Conservation (phyloP, 2,329 filamentous ascomycete species). For the Stagonosporopsis chrysanthemi region DNA sequence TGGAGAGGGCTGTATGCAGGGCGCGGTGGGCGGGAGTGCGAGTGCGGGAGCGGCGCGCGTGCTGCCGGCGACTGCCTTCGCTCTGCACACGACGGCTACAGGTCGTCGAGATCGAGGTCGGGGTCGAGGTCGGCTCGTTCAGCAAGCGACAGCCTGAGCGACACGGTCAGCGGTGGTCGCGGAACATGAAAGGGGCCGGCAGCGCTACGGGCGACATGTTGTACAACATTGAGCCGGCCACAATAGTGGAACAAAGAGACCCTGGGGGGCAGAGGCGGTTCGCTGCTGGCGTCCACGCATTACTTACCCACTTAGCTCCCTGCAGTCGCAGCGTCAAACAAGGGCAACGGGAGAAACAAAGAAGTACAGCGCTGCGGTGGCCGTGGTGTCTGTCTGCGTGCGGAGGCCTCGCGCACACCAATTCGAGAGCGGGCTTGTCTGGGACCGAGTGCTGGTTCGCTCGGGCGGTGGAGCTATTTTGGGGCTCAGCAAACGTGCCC, state of each 20-base stretch:
- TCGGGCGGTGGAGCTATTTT: constrained; percentile 32
- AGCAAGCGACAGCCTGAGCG: constrained; percentile 35
- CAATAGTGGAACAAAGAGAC: constrained; percentile 43
- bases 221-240: constrained; percentile 46
- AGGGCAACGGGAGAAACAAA: constrained; percentile 27
- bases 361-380: constrained; percentile 19
- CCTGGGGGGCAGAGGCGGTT: constrained; percentile 25
- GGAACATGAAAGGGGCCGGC: constrained; percentile 38
- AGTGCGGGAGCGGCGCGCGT: constrained; percentile 28
- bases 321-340: constrained; percentile 17
- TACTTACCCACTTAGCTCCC: constrained; percentile 37
- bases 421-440: constrained; percentile 15
- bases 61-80: constrained; percentile 24
- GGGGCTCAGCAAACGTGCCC: constrained; percentile 32
- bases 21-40: constrained; percentile 20
- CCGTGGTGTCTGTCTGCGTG: constrained; percentile 12
- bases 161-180: constrained; percentile 40
- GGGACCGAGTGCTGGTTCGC: constrained; percentile 15
- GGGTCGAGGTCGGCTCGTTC: constrained; percentile 25
- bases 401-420: constrained; percentile 15
- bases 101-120: constrained; percentile 13
- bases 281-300: constrained; percentile 26
- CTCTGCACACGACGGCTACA: constrained; percentile 1
- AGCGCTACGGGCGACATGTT: constrained; percentile 40
- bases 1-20: constrained; percentile 31